Conservation (phyloP, 768 basidiomycete genomes). For the Hericium alpestre region DNA sequence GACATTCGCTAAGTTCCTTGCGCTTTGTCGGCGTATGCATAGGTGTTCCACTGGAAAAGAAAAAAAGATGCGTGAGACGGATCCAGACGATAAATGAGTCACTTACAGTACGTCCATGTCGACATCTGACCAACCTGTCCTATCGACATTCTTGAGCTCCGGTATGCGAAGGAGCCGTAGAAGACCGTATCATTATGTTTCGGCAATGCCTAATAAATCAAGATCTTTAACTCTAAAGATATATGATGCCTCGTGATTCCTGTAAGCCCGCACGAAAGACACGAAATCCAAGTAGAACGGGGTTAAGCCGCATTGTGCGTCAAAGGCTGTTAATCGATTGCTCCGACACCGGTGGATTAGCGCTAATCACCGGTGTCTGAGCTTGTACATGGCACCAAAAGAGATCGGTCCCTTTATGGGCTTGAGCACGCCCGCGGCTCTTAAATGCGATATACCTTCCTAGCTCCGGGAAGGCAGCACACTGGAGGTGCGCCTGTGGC, state of each 20-base stretch:
- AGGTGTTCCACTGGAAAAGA: constrained; percentile 56
- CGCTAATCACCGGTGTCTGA: no score
- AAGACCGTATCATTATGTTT: constrained; percentile 73
- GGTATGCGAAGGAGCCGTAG: constrained; percentile 91
- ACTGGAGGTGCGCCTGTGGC: no score
- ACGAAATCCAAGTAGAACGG: constrained; percentile 41
- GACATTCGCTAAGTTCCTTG: constrained; percentile 42
- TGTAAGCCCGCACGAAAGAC: constrained; percentile 88
- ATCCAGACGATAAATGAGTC: background rate
- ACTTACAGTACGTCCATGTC: constrained; percentile 69
- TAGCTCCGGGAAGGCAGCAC: no score
- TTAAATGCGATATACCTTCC: no score
- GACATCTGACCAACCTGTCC: constrained; percentile 38
- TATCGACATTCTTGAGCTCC: constrained; percentile 60
- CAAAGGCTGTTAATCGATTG: no score
- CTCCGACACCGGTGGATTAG: no score
- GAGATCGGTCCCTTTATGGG: no score
- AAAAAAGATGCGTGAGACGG: background rate
- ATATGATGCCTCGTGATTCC: constrained; percentile 95
- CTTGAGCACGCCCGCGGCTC: no score
- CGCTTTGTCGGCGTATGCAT: constrained; percentile 76
- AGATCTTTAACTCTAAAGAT: constrained; percentile 89
- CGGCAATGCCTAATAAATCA: constrained; percentile 76
- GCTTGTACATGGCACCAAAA: no score
- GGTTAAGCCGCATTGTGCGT: no score